phyloP scores from a whole-genome alignment of 1,284 basidiomycete genomes.

The Volvariella volvacea region DNA sequence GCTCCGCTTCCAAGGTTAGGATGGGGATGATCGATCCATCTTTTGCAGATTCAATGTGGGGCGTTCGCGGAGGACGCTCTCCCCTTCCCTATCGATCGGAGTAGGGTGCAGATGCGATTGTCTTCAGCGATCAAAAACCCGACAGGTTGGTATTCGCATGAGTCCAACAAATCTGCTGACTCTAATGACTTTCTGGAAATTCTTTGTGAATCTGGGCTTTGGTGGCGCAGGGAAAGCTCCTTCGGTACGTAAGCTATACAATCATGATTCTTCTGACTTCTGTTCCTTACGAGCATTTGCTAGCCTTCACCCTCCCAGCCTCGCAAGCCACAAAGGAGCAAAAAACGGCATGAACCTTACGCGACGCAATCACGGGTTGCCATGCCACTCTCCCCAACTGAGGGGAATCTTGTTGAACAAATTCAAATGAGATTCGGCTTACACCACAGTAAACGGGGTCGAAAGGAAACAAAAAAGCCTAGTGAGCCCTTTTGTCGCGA shows the following conservation, averaged over 20 bases:
- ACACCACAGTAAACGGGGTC: too few relatives aligned
- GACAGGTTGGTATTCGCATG: slow-evolving; percentile 8
- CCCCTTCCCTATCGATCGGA: slow-evolving; percentile 22
- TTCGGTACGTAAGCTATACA: not conserved
- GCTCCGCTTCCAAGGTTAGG: too few relatives aligned
- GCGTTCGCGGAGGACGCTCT: slow-evolving; percentile 22
- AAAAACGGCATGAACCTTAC: too few relatives aligned
- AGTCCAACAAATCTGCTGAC: slow-evolving; percentile 4
- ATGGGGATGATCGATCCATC: too few relatives aligned
- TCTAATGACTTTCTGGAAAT: slow-evolving; percentile 3
- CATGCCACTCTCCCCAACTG: too few relatives aligned
- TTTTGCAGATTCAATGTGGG: too few relatives aligned
- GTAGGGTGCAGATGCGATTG: slow-evolving; percentile 22
- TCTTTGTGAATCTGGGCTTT: slow-evolving; percentile 3
- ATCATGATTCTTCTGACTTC: not conserved
- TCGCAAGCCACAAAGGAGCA: not conserved
- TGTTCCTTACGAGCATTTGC: not conserved
- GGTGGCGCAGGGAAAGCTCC: not conserved
- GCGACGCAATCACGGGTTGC: too few relatives aligned
- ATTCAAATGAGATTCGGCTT: too few relatives aligned
- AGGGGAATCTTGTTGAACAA: too few relatives aligned
- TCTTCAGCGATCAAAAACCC: slow-evolving; percentile 18
- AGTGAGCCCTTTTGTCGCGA: too few relatives aligned
- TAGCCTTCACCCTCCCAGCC: too few relatives aligned
- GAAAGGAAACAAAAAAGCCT: too few relatives aligned